phyloP scores from a whole-genome alignment of 192 early-diverging fungal species.

The Coemansia sp. region DNA sequence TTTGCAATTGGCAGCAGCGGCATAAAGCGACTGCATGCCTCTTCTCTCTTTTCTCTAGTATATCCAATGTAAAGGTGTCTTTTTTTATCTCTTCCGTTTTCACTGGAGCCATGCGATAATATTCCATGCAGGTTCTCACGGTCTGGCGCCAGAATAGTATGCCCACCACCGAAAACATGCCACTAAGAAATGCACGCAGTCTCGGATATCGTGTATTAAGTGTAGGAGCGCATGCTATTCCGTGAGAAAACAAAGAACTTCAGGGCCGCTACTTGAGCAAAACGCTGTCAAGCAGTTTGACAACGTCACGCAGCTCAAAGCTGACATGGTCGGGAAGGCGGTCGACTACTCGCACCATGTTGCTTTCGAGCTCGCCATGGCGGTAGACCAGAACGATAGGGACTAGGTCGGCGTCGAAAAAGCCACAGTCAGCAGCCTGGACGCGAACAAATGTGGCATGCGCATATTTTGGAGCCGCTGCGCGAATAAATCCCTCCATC shows the following conservation, averaged over 20 bases:
- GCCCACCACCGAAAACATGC: not conserved
- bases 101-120: not conserved
- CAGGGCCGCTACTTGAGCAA: constrained; percentile 8
- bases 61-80: constrained; percentile 2
- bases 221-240: too few species aligned
- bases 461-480: constrained; percentile 3
- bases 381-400: constrained; percentile 41
- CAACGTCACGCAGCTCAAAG: constrained; percentile 31
- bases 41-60: too few species aligned
- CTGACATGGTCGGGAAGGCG: constrained; percentile 11
- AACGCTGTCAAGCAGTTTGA: constrained; percentile 6
- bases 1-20: not conserved
- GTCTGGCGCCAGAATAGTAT: not conserved
- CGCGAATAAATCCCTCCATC: constrained; percentile 13
- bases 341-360: constrained; percentile 44
- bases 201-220: not conserved
- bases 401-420: constrained; percentile 24
- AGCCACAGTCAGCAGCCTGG: constrained; percentile 37
- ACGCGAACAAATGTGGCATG: constrained; percentile 34
- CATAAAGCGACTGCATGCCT: not conserved
- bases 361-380: constrained; percentile 32
- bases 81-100: not conserved
- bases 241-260: not conserved
- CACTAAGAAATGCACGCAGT: not conserved
- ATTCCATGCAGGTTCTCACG: not conserved